These are phyloP conservation scores for Mycena pura DNA, from an alignment of 768 basidiomycete genomes.

Conservation along the genomic window DNA sequence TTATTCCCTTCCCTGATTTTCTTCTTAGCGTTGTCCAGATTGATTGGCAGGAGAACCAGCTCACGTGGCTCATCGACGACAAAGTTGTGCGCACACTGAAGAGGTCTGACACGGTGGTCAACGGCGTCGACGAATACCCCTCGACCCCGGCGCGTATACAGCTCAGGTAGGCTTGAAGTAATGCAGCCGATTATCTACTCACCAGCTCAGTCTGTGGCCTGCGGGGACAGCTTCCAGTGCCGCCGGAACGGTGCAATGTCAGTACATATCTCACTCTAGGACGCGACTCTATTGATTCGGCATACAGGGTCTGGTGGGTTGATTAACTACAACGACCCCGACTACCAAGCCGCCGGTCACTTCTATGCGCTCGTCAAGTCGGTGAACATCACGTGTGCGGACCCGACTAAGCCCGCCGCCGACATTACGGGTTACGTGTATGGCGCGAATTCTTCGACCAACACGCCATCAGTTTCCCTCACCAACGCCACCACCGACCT, in stretches of 20 bases:
- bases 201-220: slow-evolving; percentile 72
- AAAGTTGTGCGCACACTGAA: slow-evolving; percentile 72
- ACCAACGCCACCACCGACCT: slow-evolving; percentile 65
- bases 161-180: slow-evolving; percentile 58
- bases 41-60: slow-evolving; percentile 76
- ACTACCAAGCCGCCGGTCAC: slow-evolving; percentile 76
- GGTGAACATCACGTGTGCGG: slow-evolving; percentile 68
- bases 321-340: slow-evolving; percentile 83
- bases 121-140: slow-evolving; percentile 72
- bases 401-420: slow-evolving; percentile 47
- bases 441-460: slow-evolving; percentile 55
- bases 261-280: neutral
- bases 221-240: slow-evolving; percentile 70
- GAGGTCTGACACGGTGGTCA: slow-evolving; percentile 60
- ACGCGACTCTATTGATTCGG: neutral
- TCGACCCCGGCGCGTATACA: slow-evolving; percentile 83
- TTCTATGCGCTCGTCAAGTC: slow-evolving; percentile 72
- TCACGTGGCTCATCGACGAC: slow-evolving; percentile 76
- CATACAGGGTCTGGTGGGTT: slow-evolving; percentile 46
- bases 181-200: neutral
- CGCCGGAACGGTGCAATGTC: slow-evolving; percentile 74
- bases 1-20: neutral
- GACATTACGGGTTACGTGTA: slow-evolving; percentile 72
- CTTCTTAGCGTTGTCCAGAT: slow-evolving; percentile 52
- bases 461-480: slow-evolving; percentile 61